Evolutionary conservation across 2,329 filamentous ascomycete species (phyloP).

Genomic region (Botrytis medusae): DNA sequence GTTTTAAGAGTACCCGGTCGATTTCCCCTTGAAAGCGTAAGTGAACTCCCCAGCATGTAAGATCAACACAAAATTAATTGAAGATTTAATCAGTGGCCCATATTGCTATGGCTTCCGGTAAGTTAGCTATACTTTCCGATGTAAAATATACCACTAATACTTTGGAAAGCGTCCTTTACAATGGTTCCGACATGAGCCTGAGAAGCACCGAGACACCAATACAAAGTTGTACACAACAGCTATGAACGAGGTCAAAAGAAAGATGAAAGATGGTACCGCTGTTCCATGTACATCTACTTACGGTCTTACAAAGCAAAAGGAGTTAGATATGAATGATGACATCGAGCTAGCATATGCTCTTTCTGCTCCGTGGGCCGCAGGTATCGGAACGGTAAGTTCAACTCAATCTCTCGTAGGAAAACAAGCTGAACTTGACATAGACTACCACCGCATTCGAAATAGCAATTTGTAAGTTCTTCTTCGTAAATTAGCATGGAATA

Average conservation of each 20-base stretch:
- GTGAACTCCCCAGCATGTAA: neutral
- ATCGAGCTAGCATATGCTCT: neutral
- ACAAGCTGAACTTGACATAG: neutral
- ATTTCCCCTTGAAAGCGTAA: neutral
- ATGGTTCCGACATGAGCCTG: conserved; percentile 1
- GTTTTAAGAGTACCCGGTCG: neutral
- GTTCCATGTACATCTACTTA: conserved; percentile 6
- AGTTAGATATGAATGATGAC: neutral
- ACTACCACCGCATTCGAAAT: conserved; percentile 4
- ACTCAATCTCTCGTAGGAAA: neutral
- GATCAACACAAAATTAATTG: neutral
- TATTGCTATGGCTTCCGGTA: neutral
- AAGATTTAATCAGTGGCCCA: neutral
- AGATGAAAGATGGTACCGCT: neutral
- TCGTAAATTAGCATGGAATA: neutral
- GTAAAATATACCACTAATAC: neutral
- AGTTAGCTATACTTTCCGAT: neutral
- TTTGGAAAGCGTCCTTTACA: neutral
- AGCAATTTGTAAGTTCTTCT: neutral
- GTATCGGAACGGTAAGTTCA: neutral
- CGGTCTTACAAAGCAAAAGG: conserved; percentile 4
- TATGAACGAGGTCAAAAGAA: neutral
- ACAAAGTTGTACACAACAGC: neutral
- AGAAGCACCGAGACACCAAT: neutral
- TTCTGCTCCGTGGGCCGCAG: conserved; percentile 3